Evolutionary conservation across 805 yeast genomes (phyloP).

Genomic region (Schizosaccharomyces octosporus): DNA sequence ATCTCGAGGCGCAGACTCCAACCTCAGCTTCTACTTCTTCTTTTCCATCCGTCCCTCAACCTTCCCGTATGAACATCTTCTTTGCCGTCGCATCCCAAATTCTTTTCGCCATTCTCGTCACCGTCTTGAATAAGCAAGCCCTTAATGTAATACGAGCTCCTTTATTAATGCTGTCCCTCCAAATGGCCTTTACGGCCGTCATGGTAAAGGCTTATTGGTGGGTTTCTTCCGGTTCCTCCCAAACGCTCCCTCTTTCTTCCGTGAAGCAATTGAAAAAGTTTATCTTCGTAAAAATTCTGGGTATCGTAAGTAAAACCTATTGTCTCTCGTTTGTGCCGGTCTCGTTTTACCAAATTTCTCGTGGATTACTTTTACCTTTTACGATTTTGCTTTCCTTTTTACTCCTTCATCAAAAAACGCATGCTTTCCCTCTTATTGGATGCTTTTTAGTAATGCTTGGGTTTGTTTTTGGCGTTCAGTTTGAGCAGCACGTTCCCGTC

Average conservation of each 20-base stretch:
- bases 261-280: background rate
- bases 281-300: background rate
- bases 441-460: background rate
- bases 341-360: constrained; percentile 2
- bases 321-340: constrained; percentile 1
- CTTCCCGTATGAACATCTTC: background rate
- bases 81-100: background rate
- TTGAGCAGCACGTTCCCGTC: background rate
- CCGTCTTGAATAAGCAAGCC: background rate
- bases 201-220: background rate
- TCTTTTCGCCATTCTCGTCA: background rate
- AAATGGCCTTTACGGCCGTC: background rate
- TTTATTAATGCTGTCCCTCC: background rate
- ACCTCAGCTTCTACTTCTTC: background rate
- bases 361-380: constrained; percentile 3
- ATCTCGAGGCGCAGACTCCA: background rate
- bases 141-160: background rate
- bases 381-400: background rate
- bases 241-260: background rate
- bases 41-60: background rate
- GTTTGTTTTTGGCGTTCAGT: constrained; percentile 1
- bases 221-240: background rate
- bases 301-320: constrained; percentile 1
- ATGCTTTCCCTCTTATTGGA: background rate
- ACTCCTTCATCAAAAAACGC: background rate